These are phyloP conservation scores for Xylariaceae sp. DNA, from an alignment of 2,329 filamentous ascomycete genomes.

Conservation along the genomic window DNA sequence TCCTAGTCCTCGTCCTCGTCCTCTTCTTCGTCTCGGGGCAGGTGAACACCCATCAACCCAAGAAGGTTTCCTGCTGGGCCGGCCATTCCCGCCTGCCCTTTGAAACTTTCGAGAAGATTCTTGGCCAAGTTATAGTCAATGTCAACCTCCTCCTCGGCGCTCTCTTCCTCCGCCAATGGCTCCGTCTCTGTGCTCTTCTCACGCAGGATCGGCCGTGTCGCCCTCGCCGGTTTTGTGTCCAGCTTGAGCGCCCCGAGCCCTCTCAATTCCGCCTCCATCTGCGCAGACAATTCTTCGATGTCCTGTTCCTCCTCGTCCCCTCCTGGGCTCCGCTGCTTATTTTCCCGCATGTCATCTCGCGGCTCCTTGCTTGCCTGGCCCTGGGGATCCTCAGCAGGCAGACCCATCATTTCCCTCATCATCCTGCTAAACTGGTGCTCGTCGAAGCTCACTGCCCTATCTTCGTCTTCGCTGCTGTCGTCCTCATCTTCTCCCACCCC, in stretches of 20 bases:
- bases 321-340: not conserved
- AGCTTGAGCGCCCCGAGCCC: slow-evolving; percentile 60
- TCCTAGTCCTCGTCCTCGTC: slow-evolving; percentile 29
- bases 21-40: slow-evolving; percentile 73
- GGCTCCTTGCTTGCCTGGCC: slow-evolving; percentile 4
- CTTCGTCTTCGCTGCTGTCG: slow-evolving; percentile 57
- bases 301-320: slow-evolving; percentile 42
- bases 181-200: slow-evolving; percentile 19
- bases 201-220: slow-evolving; percentile 25
- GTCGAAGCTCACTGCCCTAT: slow-evolving; percentile 73
- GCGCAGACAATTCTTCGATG: slow-evolving; percentile 58
- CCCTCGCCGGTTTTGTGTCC: slow-evolving; percentile 34
- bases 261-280: slow-evolving; percentile 70
- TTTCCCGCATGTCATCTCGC: slow-evolving; percentile 5
- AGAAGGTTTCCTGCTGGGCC: slow-evolving; percentile 86
- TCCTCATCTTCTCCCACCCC: slow-evolving; percentile 50
- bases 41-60: slow-evolving; percentile 73
- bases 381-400: slow-evolving; percentile 35
- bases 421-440: slow-evolving; percentile 79
- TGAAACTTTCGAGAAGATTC: slow-evolving; percentile 89
- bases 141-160: slow-evolving; percentile 57
- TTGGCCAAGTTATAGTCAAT: slow-evolving; percentile 84
- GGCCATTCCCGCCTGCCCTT: slow-evolving; percentile 77
- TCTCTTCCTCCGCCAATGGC: slow-evolving; percentile 40
- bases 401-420: slow-evolving; percentile 90